Conservation (phyloP, 495 filamentous ascomycete species). For the Hypomontagnella submonticulosa region DNA sequence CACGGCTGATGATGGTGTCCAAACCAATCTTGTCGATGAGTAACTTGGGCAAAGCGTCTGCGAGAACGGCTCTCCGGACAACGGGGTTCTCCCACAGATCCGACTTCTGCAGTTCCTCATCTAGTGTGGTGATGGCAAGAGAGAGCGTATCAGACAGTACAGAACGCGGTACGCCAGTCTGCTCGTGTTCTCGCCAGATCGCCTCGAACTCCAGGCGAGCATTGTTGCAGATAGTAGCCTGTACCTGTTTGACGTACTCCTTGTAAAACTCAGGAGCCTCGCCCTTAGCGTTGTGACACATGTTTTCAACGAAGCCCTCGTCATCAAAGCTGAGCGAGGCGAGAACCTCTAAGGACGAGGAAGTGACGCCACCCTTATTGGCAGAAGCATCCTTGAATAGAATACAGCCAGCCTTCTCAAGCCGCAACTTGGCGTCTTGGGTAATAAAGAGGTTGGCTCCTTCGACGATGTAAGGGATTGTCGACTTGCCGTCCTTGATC, state of each 20-base stretch:
- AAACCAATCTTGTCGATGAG: conserved; percentile 90
- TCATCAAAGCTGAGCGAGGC: conserved; percentile 95
- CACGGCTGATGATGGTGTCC: conserved; percentile 83
- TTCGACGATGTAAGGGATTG: conserved; percentile 94
- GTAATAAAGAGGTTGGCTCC: conserved; percentile 99
- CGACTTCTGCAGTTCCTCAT: conserved; percentile 93
- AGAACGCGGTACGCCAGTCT: conserved; percentile 80
- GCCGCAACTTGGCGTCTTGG: conserved; percentile 93
- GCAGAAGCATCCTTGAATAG: conserved; percentile 98
- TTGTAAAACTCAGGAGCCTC: conserved; percentile 89
- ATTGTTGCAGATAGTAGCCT: conserved; percentile 87
- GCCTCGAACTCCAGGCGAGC: conserved; percentile 95
- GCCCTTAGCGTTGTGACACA: conserved; percentile 86
- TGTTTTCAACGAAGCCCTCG: conserved; percentile 84
- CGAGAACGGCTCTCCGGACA: conserved; percentile 80
- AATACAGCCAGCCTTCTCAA: conserved; percentile 92
- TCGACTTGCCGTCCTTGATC: conserved; percentile 83
- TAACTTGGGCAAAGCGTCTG: conserved; percentile 85
- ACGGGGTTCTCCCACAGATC: conserved; percentile 88
- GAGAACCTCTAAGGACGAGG: conserved; percentile 95
- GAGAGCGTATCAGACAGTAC: conserved; percentile 89
- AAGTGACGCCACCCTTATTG: conserved; percentile 98
- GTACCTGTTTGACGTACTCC: conserved; percentile 90
- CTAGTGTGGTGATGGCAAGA: conserved; percentile 89
- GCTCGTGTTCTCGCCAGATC: conserved; percentile 92